Evolutionary conservation across 371 early-diverging fungal species (phyloP).

Genomic region (Encephalitozoon intestinalis): DNA sequence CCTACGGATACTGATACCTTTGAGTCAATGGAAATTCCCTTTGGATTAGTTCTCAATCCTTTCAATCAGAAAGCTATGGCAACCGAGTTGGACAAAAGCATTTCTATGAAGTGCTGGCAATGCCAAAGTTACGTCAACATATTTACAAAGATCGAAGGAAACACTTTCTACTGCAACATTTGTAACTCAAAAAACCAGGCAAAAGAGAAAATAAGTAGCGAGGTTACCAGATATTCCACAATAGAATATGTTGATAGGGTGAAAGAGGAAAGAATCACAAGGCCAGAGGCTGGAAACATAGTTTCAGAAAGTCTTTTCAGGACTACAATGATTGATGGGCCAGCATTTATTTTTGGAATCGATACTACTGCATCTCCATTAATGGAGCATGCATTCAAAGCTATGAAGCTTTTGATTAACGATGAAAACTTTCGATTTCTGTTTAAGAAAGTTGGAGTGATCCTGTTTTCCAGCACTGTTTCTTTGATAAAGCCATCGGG

Average conservation of each 20-base stretch:
- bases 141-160: not conserved
- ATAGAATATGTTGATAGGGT: not conserved
- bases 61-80: slow-evolving; percentile 40
- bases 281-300: not conserved
- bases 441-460: slow-evolving; percentile 24
- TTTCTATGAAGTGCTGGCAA: slow-evolving; percentile 40
- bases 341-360: slow-evolving; percentile 48
- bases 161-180: slow-evolving; percentile 54
- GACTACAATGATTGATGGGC: not conserved
- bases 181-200: slow-evolving; percentile 26
- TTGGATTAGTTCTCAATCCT: slow-evolving; percentile 52
- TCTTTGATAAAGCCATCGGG: not conserved
- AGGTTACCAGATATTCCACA: slow-evolving; percentile 7
- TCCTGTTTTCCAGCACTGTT: not conserved
- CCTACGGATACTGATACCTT: slow-evolving; percentile 50
- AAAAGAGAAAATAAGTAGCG: not conserved
- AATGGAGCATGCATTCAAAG: not conserved
- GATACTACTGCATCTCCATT: slow-evolving; percentile 1
- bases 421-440: slow-evolving; percentile 35
- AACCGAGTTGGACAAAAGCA: slow-evolving; percentile 14
- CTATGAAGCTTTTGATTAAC: not conserved
- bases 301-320: slow-evolving; percentile 9
- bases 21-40: slow-evolving; percentile 50
- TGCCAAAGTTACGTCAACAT: slow-evolving; percentile 50
- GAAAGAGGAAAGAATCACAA: not conserved